Evolutionary conservation across 345 rosid genomes (phyloP).

Genomic region (Lumnitzera littorea): DNA sequence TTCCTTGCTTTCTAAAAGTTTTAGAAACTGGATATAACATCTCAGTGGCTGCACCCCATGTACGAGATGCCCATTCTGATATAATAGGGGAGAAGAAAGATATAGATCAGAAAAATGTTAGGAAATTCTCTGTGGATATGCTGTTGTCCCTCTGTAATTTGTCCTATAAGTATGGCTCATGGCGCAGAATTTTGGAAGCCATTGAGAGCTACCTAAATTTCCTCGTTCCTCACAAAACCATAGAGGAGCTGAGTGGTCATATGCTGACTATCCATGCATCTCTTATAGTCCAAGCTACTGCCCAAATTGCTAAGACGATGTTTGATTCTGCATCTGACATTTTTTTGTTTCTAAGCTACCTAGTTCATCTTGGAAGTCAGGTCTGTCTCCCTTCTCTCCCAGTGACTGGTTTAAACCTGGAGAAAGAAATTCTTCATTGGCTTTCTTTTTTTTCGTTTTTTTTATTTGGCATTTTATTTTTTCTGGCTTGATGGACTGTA

Average conservation of each 20-base stretch:
- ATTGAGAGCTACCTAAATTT: conserved; percentile 55
- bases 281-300: conserved; percentile 64
- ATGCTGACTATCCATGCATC: conserved; percentile 34
- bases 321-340: conserved; percentile 77
- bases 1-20: conserved; percentile 66
- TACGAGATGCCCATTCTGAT: conserved; percentile 50
- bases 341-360: conserved; percentile 71
- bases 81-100: conserved; percentile 57
- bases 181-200: conserved; percentile 64
- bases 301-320: conserved; percentile 79
- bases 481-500: neutral
- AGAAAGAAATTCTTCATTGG: neutral
- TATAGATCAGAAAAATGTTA: conserved; percentile 56
- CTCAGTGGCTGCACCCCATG: conserved; percentile 28
- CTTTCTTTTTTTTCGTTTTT: neutral
- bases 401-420: neutral
- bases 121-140: conserved; percentile 75
- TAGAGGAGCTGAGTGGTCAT: conserved; percentile 36
- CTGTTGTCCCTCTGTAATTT: conserved; percentile 57
- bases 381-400: conserved; percentile 32
- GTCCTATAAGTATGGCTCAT: conserved; percentile 56
- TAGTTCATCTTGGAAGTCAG: conserved; percentile 67
- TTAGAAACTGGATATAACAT: conserved; percentile 68
- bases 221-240: conserved; percentile 65
- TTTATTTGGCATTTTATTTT: neutral